Conservation (phyloP, 202 grass and related monocot genomes). For the Carex sylvatica region DNA sequence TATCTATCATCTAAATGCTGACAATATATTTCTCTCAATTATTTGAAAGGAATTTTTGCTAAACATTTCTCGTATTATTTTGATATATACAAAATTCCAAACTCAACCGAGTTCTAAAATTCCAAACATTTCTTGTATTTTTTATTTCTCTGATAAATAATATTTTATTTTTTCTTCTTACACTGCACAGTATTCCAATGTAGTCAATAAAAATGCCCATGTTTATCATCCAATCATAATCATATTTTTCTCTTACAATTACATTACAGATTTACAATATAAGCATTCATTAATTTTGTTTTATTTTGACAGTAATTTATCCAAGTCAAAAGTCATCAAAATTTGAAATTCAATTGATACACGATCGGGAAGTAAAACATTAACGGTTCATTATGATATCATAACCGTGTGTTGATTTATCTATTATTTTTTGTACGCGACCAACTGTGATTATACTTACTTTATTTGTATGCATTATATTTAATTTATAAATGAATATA, state of each 20-base stretch:
- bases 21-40: background rate
- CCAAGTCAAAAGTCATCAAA: background rate
- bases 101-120: background rate
- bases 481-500: background rate
- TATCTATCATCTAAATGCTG: background rate
- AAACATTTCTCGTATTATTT: background rate
- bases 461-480: background rate
- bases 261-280: background rate
- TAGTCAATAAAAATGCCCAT: too few species aligned
- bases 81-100: background rate
- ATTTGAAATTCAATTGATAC: background rate
- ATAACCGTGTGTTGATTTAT: background rate
- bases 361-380: background rate
- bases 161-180: too few species aligned
- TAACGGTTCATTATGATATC: too few species aligned
- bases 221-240: too few species aligned
- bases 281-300: background rate
- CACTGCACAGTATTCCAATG: too few species aligned
- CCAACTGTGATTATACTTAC: background rate
- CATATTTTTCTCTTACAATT: too few species aligned
- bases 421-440: background rate
- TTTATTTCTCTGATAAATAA: too few species aligned
- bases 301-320: background rate
- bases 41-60: background rate
- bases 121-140: too few species aligned